Evolutionary conservation across 2,329 filamentous ascomycete species (phyloP), one percentile per base, ranked within the genome.

Genomic region (Tolypocladium paradoxum): DNA sequence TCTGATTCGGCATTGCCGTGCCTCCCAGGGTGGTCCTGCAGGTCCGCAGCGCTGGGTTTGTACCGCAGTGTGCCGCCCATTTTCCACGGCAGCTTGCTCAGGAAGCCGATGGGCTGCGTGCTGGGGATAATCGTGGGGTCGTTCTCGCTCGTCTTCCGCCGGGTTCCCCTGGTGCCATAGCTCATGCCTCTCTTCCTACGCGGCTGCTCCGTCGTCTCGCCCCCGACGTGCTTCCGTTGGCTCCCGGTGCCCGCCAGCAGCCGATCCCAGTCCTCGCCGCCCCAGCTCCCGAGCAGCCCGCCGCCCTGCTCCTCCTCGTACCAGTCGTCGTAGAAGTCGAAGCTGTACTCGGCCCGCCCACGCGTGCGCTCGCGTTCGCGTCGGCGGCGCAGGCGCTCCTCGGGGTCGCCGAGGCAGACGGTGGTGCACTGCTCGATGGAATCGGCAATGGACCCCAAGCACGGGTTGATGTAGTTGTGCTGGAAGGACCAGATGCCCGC

Each of bases 241-340:
- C 70, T 72, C 11, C 81, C 83, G 18, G 83, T 85, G 6, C 87
- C 85, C 12, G 85, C 88, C 50, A 96, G 72, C 57, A 96, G 71
- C 50, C 89, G 78, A 66, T 96, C 92, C 73, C 95, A 83, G 65
- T 95, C 90, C 62, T 95, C 90, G 60, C 73, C 84, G 38, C 85
- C 84, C 88, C 90, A 95, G 47, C 82, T 71, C 46, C 78, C 85
- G 51, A 91, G 72, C 48, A 92, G 68, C 0, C 84, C 79, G 38
- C 83, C 78, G 35, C 61, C 51, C 50, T 72, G 69, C 52, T 77
- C 73, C 49, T 81, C 78, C 53, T 79, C 76, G 56, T 96, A 90
- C 92, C 92, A 97, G 69, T 96, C 92, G 69, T 96, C 92, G 73
- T 97, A 97, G 68, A 97, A 97, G 68, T 96, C 92, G 66, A 97